These are phyloP conservation scores for Penicillium sp. DNA, from an alignment of 2,329 filamentous ascomycete species.

Conservation along the genomic window DNA sequence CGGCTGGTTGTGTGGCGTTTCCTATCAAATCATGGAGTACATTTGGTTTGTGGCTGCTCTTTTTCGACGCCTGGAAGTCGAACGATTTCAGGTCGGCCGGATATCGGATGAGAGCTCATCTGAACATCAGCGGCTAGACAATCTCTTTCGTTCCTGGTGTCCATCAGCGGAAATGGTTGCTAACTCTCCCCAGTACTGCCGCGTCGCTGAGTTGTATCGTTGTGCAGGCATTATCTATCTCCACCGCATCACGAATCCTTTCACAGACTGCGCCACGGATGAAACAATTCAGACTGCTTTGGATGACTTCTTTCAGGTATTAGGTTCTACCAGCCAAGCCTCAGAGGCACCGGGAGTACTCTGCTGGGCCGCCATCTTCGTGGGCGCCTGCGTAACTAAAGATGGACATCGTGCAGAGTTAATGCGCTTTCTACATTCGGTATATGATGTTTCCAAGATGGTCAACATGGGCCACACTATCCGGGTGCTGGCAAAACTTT, in stretches of 20 bases:
- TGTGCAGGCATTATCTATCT: neutral
- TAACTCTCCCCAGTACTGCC: neutral
- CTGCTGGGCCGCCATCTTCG: neutral
- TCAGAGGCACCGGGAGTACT: neutral
- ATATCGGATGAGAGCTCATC: neutral
- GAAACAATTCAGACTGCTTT: neutral
- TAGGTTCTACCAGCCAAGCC: neutral
- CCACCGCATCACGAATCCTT: neutral
- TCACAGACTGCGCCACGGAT: neutral
- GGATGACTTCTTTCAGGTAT: neutral
- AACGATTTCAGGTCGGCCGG: neutral
- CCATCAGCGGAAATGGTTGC: neutral
- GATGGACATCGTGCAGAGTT: neutral
- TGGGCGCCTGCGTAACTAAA: neutral
- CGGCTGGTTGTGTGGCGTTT: neutral
- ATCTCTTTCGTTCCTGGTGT: neutral
- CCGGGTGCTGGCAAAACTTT: neutral
- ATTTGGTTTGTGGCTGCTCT: neutral
- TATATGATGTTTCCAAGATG: neutral
- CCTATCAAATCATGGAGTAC: neutral
- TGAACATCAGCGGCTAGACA: neutral
- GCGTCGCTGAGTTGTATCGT: neutral
- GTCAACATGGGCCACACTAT: neutral
- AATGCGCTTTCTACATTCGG: neutral
- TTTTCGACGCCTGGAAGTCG: neutral